phyloP scores from a whole-genome alignment of 768 basidiomycete species.

The Leccinum uliginosum region DNA sequence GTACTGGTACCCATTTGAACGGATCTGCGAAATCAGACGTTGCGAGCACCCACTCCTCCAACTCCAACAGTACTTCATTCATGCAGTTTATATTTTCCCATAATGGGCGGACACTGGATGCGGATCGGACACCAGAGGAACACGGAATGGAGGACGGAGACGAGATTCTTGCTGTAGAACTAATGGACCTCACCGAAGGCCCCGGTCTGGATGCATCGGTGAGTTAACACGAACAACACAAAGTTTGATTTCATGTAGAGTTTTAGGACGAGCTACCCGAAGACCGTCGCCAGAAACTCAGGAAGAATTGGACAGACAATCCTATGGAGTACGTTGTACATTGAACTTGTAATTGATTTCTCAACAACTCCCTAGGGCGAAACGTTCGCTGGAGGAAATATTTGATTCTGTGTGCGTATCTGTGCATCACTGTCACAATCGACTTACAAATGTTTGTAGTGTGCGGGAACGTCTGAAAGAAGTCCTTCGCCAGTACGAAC shows the following conservation, averaged over 20 bases:
- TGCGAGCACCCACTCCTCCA: constrained; percentile 41
- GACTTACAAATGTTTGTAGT: constrained; percentile 34
- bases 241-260: constrained; percentile 1
- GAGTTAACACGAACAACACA: constrained; percentile 22
- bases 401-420: constrained; percentile 77
- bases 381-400: constrained; percentile 72
- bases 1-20: constrained; percentile 36
- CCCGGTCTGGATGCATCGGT: constrained; percentile 61
- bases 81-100: constrained; percentile 87
- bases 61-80: constrained; percentile 35
- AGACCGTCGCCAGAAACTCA: constrained; percentile 62
- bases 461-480: constrained; percentile 85
- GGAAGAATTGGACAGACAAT: constrained; percentile 78
- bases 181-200: constrained; percentile 84
- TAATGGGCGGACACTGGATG: constrained; percentile 72
- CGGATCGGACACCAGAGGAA: constrained; percentile 83
- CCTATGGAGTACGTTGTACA: constrained; percentile 58
- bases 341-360: not conserved
- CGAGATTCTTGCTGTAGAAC: constrained; percentile 83
- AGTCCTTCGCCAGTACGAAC: constrained; percentile 81
- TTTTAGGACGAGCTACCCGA: constrained; percentile 61
- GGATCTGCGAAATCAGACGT: constrained; percentile 50
- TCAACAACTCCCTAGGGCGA: constrained; percentile 46
- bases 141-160: constrained; percentile 85
- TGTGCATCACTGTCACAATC: not conserved